Evolutionary conservation across 169 alveolate genomes (phyloP).

Genomic region (Plasmodium fragile): DNA sequence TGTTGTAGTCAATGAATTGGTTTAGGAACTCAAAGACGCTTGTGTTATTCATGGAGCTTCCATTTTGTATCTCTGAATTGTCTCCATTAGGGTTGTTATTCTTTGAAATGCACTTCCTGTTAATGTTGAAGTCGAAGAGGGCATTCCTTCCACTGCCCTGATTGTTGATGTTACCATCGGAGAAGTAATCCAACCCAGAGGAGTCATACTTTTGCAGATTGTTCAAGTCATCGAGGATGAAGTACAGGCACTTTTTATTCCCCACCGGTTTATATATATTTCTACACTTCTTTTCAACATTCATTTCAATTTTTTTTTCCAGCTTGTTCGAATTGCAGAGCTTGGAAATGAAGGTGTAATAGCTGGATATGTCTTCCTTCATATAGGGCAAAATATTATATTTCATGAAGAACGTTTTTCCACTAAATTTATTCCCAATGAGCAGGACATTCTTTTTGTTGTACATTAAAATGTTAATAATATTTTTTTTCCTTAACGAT

Average conservation of each 20-base stretch:
- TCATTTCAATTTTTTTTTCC: conserved; percentile 72
- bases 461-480: conserved; percentile 62
- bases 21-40: conserved; percentile 67
- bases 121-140: conserved; percentile 42
- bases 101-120: conserved; percentile 18
- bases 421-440: conserved; percentile 72
- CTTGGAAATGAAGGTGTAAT: conserved; percentile 67
- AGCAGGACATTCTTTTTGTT: conserved; percentile 67
- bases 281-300: conserved; percentile 74
- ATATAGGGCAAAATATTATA: conserved; percentile 63
- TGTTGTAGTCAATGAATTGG: conserved; percentile 73
- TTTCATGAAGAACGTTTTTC: conserved; percentile 76
- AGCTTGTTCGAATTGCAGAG: conserved; percentile 52
- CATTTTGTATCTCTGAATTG: not conserved
- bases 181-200: not conserved
- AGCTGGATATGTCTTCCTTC: conserved; percentile 68
- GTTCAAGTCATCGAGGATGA: conserved; percentile 72
- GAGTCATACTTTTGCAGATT: conserved; percentile 45
- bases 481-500: conserved; percentile 70
- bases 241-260: conserved; percentile 60
- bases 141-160: not conserved
- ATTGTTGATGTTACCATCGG: not conserved
- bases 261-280: conserved; percentile 73
- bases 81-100: not conserved
- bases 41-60: not conserved